Conservation (phyloP, 225 moss, liverwort and hornwort species). For the Sphagnum tenellum region DNA sequence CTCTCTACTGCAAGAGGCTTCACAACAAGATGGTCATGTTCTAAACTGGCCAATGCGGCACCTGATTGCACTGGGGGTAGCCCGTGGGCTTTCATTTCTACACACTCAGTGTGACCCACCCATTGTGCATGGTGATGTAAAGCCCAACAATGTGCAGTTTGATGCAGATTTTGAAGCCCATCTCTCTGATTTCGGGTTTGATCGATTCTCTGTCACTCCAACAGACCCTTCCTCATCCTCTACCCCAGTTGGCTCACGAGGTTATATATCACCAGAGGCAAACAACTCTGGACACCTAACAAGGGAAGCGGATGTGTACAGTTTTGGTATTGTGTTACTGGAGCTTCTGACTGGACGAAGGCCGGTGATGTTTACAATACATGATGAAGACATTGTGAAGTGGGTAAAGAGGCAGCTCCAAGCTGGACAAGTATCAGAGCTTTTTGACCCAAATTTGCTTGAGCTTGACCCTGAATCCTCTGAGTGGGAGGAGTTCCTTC, state of each 20-base stretch:
- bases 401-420: conserved; percentile 97
- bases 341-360: conserved; percentile 79
- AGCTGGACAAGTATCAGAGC: conserved; percentile 76
- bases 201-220: conserved; percentile 50
- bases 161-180: conserved; percentile 55
- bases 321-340: conserved; percentile 87
- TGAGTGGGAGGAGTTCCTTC: conserved; percentile 93
- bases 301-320: conserved; percentile 84
- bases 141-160: conserved; percentile 61
- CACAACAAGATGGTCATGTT: conserved; percentile 39
- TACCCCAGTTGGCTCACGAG: conserved; percentile 54
- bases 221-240: conserved; percentile 60
- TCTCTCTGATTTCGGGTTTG: conserved; percentile 49
- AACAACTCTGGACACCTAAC: conserved; percentile 67
- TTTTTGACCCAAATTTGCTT: conserved; percentile 80
- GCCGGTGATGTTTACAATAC: conserved; percentile 71
- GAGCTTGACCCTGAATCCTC: conserved; percentile 86
- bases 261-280: conserved; percentile 83
- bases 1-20: conserved; percentile 51
- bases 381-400: conserved; percentile 89
- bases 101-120: conserved; percentile 53
- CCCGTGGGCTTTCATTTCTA: conserved; percentile 44
- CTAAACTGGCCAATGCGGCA: conserved; percentile 57
- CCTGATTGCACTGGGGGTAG: conserved; percentile 40
- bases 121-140: conserved; percentile 56